These are phyloP conservation scores for Mucor indicus DNA, from an alignment of 371 early-diverging fungal genomes.

Conservation along the genomic window DNA sequence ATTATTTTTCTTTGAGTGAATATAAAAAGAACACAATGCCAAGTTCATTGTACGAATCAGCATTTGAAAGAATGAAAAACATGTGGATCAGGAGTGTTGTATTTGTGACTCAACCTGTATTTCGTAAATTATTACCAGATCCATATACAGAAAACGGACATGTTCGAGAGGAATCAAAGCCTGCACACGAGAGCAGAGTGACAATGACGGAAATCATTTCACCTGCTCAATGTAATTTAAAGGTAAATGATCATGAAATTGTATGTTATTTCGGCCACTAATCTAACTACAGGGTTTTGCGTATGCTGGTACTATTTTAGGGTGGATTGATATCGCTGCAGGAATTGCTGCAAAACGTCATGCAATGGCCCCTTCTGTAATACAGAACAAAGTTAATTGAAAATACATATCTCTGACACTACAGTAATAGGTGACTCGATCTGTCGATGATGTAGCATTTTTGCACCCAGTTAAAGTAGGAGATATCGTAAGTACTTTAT, in stretches of 20 bases:
- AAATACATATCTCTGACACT: neutral
- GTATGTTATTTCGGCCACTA: neutral
- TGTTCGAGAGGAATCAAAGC: constrained; percentile 33
- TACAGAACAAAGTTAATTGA: neutral
- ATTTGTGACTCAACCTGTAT: constrained; percentile 33
- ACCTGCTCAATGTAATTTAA: constrained; percentile 44
- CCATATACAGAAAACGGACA: constrained; percentile 44
- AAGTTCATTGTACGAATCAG: too few species aligned
- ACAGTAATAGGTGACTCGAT: constrained; percentile 53
- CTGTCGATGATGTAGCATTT: constrained; percentile 70
- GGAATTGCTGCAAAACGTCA: constrained; percentile 71
- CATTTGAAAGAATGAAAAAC: too few species aligned
- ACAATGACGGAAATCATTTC: constrained; percentile 56
- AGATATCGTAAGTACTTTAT: constrained; percentile 46
- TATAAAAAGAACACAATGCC: too few species aligned
- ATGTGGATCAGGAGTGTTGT: too few species aligned
- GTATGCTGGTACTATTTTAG: constrained; percentile 59
- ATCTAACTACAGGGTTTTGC: constrained; percentile 43
- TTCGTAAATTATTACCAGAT: constrained; percentile 40
- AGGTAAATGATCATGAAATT: constrained; percentile 20
- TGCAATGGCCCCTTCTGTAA: constrained; percentile 55
- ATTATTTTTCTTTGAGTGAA: too few species aligned
- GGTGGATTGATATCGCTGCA: constrained; percentile 76
- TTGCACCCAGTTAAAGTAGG: constrained; percentile 65
- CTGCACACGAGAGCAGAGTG: constrained; percentile 36